Conservation (phyloP, 345 rosid genomes). For the Lepidium aucheri region DNA sequence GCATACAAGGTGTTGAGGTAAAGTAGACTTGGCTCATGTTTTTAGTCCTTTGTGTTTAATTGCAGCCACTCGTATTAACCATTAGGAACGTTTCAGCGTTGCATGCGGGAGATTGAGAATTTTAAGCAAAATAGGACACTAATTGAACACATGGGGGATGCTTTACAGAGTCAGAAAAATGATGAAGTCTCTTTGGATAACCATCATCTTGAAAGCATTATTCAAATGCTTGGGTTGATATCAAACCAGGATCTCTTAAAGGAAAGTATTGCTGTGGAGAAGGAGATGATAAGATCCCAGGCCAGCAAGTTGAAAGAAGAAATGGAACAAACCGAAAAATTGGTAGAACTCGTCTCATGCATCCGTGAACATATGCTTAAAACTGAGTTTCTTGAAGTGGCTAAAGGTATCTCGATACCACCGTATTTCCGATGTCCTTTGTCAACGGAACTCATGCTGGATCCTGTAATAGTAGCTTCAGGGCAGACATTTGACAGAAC, state of each 20-base stretch:
- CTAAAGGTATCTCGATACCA: slow-evolving; percentile 56
- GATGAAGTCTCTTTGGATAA: slow-evolving; percentile 41
- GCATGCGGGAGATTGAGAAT: slow-evolving; percentile 54
- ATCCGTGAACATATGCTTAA: slow-evolving; percentile 63
- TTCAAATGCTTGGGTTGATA: slow-evolving; percentile 48
- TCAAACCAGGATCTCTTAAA: slow-evolving; percentile 61
- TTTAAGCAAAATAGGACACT: slow-evolving; percentile 36
- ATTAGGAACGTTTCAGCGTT: slow-evolving; percentile 38
- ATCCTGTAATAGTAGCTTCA: slow-evolving; percentile 91
- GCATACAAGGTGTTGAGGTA: slow-evolving; percentile 54
- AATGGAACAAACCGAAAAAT: slow-evolving; percentile 35
- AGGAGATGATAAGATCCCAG: slow-evolving; percentile 49
- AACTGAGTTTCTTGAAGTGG: slow-evolving; percentile 44
- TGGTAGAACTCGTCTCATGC: slow-evolving; percentile 48
- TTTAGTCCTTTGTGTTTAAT: background rate
- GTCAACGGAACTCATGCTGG: slow-evolving; percentile 81
- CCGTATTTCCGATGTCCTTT: slow-evolving; percentile 79
- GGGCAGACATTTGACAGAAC: slow-evolving; percentile 92
- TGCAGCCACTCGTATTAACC: slow-evolving; percentile 21
- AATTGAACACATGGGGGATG: slow-evolving; percentile 41
- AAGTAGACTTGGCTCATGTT: background rate
- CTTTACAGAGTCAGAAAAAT: slow-evolving; percentile 40
- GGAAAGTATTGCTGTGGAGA: slow-evolving; percentile 79
- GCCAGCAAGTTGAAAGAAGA: slow-evolving; percentile 29
- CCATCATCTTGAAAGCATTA: slow-evolving; percentile 36